Base-by-base conservation (phyloP, 1,284 basidiomycete species). In the Trichosporon faecale region DNA sequence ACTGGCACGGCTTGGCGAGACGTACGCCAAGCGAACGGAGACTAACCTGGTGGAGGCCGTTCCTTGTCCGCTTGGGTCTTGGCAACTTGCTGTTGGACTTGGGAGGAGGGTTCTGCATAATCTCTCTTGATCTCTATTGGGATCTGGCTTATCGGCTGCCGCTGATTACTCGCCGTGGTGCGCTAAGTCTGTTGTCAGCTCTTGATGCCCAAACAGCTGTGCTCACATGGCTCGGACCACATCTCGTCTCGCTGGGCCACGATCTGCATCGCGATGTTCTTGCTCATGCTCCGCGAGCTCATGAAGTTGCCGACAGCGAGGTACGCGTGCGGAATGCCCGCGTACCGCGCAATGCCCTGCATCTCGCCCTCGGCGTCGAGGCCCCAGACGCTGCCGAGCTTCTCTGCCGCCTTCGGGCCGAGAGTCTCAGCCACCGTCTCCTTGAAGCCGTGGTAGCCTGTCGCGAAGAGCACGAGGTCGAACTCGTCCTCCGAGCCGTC, bases 401-500 rank as follows among this genome's bases (percentile, higher is more conserved):
- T 83, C 21, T 85, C 79, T 2, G 84, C 86, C 14, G 88, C 82
- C 9, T 88, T 85, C 16, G 87, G 84, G 0, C 86, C 86, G 35
- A 87, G 83, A 44, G 90, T 82, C 2, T 82, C 78, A 18, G 82
- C 77, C 33, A 89, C 81, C 4, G 86, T 85, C 31, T 81, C 79
- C 14, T 74, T 73, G 70, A 78, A 77, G 49, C 78, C 76, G 21
- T 77, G 77, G 69, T 77, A 90, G 85, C 89, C 89, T 8, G 89
- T 91, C 1, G 88, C 88, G 79, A 89, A 88, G 16, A 92, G 76
- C 27, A 92, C 87, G 16, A 90, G 86, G 77, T 93, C 91, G 14
- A 88, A 90, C 11, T 87, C 81, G 33, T 91, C 78, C 72, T 86
- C 86, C 29, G 85, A 87, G 8, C 90, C 90, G 72, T 92, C 86